Evolutionary conservation across 164 flowering plant species (phyloP).

Genomic region (Cinnamomum micranthum): DNA sequence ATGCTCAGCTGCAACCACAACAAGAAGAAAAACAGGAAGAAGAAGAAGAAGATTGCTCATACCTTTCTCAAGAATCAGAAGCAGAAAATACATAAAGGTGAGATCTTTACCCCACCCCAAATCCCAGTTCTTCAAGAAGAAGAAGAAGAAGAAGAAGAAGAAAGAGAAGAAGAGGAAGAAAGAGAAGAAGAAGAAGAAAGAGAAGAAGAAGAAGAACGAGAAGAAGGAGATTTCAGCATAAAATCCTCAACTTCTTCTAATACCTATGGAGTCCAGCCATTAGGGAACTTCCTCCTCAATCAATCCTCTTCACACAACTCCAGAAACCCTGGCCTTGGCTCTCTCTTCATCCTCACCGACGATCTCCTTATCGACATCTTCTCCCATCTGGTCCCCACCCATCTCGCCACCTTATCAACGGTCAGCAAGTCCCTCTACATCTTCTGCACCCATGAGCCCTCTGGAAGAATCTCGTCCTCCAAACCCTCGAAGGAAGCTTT

Average conservation of each 20-base stretch:
- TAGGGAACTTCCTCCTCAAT: conserved; percentile 70
- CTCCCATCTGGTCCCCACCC: conserved; percentile 49
- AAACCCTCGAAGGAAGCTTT: conserved; percentile 47
- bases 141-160: conserved; percentile 7
- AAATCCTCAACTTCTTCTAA: conserved; percentile 56
- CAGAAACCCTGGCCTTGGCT: conserved; percentile 84
- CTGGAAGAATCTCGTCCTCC: conserved; percentile 89
- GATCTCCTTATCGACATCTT: conserved; percentile 82
- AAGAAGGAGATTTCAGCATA: conserved; percentile 50
- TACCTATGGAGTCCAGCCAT: conserved; percentile 80
- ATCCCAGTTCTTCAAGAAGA: not conserved
- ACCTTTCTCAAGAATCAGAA: not conserved
- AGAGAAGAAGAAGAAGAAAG: not conserved
- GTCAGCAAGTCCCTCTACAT: conserved; percentile 82
- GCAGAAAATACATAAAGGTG: not conserved
- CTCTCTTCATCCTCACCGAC: conserved; percentile 60
- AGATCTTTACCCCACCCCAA: not conserved
- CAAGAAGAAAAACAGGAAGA: not conserved
- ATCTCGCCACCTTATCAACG: conserved; percentile 59
- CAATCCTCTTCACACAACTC: conserved; percentile 50
- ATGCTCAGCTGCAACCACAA: not conserved
- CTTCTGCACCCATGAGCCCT: conserved; percentile 85
- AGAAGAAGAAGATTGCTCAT: not conserved
- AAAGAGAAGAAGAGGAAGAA: conserved; percentile 7
- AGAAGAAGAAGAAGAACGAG: conserved; percentile 11